These are phyloP conservation scores for Pseudopyricularia cyperi DNA, from an alignment of 2,329 filamentous ascomycete species.

Conservation along the genomic window DNA sequence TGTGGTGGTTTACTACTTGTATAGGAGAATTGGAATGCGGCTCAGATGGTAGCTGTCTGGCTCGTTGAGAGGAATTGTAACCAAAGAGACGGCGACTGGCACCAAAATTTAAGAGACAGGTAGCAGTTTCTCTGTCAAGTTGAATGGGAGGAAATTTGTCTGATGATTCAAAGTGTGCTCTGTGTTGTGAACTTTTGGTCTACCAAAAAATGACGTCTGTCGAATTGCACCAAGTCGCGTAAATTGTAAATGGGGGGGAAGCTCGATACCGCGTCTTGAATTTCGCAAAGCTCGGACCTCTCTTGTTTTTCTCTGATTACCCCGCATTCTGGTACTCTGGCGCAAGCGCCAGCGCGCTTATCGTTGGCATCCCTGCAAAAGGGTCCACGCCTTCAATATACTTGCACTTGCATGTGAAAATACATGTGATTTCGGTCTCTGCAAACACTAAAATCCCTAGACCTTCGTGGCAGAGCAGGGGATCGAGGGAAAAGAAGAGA, in stretches of 20 bases:
- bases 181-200: neutral
- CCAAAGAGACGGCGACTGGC: too few relatives aligned
- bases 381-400: neutral
- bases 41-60: too few relatives aligned
- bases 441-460: neutral
- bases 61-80: neutral
- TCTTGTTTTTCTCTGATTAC: neutral
- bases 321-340: neutral
- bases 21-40: too few relatives aligned
- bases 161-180: neutral
- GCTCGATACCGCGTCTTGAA: neutral
- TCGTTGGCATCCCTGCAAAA: neutral
- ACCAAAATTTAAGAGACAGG: too few relatives aligned
- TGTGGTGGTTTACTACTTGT: too few relatives aligned
- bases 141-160: too few relatives aligned
- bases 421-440: neutral
- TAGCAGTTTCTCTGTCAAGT: too few relatives aligned
- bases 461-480: neutral
- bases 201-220: neutral
- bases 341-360: neutral
- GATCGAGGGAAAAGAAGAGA: too few relatives aligned
- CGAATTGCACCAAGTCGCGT: neutral
- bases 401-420: neutral
- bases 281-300: neutral
- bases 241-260: too few relatives aligned